These are phyloP conservation scores for Biscogniauxia sp. DNA, from an alignment of 2,329 filamentous ascomycete species.

Conservation along the genomic window DNA sequence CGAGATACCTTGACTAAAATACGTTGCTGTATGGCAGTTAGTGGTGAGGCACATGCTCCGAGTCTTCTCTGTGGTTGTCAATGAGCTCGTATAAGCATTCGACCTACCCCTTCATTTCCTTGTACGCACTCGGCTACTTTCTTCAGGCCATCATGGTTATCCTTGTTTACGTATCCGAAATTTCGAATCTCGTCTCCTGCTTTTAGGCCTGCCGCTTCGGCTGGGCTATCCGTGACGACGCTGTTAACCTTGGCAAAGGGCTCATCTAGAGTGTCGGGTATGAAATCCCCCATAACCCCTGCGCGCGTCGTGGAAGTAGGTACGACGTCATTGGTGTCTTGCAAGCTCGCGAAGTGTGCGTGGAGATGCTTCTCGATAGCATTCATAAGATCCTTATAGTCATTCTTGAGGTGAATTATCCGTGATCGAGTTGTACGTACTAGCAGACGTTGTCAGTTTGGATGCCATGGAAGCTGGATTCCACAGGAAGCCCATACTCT, in stretches of 20 bases:
- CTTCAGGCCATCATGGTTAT: slow-evolving; percentile 81
- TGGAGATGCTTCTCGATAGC: slow-evolving; percentile 84
- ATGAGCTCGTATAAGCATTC: not conserved
- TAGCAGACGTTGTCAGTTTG: slow-evolving; percentile 36
- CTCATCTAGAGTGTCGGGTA: slow-evolving; percentile 35
- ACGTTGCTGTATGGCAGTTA: slow-evolving; percentile 50
- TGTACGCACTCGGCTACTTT: slow-evolving; percentile 89
- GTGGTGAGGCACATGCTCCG: not conserved
- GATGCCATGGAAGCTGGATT: not conserved
- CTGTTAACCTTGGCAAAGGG: slow-evolving; percentile 90
- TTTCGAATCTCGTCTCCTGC: slow-evolving; percentile 76
- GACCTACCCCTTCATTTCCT: slow-evolving; percentile 81
- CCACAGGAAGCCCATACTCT: slow-evolving; percentile 58
- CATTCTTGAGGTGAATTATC: slow-evolving; percentile 87
- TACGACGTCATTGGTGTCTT: slow-evolving; percentile 46
- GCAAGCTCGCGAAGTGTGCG: slow-evolving; percentile 76
- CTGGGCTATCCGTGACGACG: slow-evolving; percentile 75
- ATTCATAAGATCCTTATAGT: slow-evolving; percentile 87
- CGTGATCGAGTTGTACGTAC: slow-evolving; percentile 89
- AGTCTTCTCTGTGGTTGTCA: no score
- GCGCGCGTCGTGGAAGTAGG: slow-evolving; percentile 23
- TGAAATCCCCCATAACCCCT: slow-evolving; percentile 33
- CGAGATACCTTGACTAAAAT: slow-evolving; percentile 68
- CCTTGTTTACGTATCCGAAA: slow-evolving; percentile 80
- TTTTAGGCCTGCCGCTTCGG: slow-evolving; percentile 76